phyloP scores from a whole-genome alignment of 2,329 filamentous ascomycete species.

The Westerdykella aurantiaca region DNA sequence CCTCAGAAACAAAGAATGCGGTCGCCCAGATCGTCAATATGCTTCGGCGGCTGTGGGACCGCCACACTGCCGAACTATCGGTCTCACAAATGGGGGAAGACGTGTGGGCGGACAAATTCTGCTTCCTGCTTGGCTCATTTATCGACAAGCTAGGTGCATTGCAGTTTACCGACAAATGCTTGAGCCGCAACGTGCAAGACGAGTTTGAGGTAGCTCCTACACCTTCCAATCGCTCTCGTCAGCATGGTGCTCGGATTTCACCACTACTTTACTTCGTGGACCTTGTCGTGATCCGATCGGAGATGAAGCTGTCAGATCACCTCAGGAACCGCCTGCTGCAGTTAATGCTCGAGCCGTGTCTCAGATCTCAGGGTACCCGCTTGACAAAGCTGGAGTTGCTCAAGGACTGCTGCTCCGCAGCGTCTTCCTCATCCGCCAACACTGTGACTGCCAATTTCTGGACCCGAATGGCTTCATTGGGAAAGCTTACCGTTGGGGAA shows the following conservation, averaged over 20 bases:
- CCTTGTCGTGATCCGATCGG: constrained; percentile 48
- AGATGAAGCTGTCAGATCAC: constrained; percentile 36
- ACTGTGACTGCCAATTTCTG: constrained; percentile 24
- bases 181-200: constrained; percentile 50
- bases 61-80: constrained; percentile 40
- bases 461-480: constrained; percentile 17
- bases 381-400: constrained; percentile 36
- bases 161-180: constrained; percentile 47
- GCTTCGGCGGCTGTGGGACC: constrained; percentile 63
- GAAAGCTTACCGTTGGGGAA: constrained; percentile 21
- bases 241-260: constrained; percentile 47
- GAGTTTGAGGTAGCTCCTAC: constrained; percentile 59
- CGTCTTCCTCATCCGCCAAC: constrained; percentile 15
- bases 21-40: constrained; percentile 66
- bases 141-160: constrained; percentile 47
- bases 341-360: constrained; percentile 54
- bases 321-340: constrained; percentile 37
- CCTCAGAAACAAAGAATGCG: constrained; percentile 74
- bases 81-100: constrained; percentile 30
- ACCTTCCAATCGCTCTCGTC: constrained; percentile 55
- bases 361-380: constrained; percentile 38
- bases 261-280: constrained; percentile 63
- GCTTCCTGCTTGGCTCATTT: constrained; percentile 48
- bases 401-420: constrained; percentile 27
- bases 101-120: constrained; percentile 47